Evolutionary conservation across 306 rosid genomes (phyloP), one percentile per base, ranked within the genome.

Genomic region (Malus domestica): DNA sequence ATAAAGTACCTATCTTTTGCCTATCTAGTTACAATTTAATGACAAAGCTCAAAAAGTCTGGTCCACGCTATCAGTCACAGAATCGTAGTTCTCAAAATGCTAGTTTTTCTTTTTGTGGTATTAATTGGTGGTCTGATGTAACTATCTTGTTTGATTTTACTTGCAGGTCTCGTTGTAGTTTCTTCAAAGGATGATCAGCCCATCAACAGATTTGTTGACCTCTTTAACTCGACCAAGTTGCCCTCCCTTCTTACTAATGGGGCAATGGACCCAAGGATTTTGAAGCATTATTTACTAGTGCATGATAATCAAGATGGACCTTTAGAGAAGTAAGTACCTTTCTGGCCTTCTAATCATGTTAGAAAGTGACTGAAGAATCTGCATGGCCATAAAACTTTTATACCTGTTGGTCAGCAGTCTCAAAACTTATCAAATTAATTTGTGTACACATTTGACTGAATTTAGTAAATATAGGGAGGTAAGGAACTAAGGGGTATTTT

Each of bases 141-240:
- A 13, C 49, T 71, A 80, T 67, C 59, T 57, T 80, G 38, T 54
- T 33, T 69, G 67, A 83, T 76, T 74, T 58, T 81, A 52, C 69
- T 78, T 79, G 89, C 89, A 95, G 99, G 98, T 80, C 93, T 95
- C 78, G 73, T 95, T 76, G 98, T 87, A 70, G 99, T 92, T 69
- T 95, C 99, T 83, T 89, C 99, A 8, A 92, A 88, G 79, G 99
- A 95, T 81, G 99, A 86, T 70, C 87, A 88, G 63, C 98, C 99
- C 71, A 80, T 95, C 84, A 90, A 87, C 88, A 86, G 78, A 82
- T 92, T 92, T 83, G 76, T 87, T 69, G 97, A 92, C 79, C 91
- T 92, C 70, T 89, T 86, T 81, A 87, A 89, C 80, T 74, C 91
- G 71, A 86, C 83, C 83, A 92, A 92, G 81, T 86, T 90, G 83